Base-by-base conservation (phyloP, 2,329 filamentous ascomycete species). In the Cercospora berteroae region DNA sequence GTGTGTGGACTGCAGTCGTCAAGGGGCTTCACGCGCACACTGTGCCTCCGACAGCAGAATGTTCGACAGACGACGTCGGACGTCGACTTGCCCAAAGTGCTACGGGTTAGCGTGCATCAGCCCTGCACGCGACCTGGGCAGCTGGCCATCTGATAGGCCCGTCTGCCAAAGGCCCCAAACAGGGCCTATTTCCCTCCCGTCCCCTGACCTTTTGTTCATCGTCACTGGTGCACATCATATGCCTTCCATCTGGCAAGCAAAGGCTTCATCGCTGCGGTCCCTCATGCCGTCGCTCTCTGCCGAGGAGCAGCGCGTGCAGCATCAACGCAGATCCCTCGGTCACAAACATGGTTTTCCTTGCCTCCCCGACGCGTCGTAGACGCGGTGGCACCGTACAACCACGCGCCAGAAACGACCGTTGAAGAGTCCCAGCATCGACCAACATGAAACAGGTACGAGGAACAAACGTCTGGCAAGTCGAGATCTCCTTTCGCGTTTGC, bases 181-280 rank as follows among this genome's bases (percentile, higher is more conserved):
- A 55, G 48, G 48, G 23, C 48, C 48, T 42, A 55, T 55, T 27
- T 55, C 48, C 16, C 36, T 27, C 44, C 33, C 12, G 55, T 66
- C 64, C 68, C 48, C 59, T 66, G 63, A 66, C 68, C 5, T 18
- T 64, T 31, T 67, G 69, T 36, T 68, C 25, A 42, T 52, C 39
- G 48, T 55, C 48, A 55, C 48, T 55, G 48, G 48, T 55, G 48
- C 23, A 55, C 56, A 52, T 65, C 63, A 65, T n/a, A 50, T 52
- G 44, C 27, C 18, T 57, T 42, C n/a, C 20, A 36, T 55, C 56
- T 65, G 18, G 44, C 44, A 23, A 48, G 44, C 44, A 48, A 3
- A 12, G 8, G 48, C 48, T 55, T 27, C 23, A 23, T 48, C 18
- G 4, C 20, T 23, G 3, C 4, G 18, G 18, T 5, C 5, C 3